phyloP scores from a whole-genome alignment of 2,329 filamentous ascomycete species.

The Aureobasidium pullulans region DNA sequence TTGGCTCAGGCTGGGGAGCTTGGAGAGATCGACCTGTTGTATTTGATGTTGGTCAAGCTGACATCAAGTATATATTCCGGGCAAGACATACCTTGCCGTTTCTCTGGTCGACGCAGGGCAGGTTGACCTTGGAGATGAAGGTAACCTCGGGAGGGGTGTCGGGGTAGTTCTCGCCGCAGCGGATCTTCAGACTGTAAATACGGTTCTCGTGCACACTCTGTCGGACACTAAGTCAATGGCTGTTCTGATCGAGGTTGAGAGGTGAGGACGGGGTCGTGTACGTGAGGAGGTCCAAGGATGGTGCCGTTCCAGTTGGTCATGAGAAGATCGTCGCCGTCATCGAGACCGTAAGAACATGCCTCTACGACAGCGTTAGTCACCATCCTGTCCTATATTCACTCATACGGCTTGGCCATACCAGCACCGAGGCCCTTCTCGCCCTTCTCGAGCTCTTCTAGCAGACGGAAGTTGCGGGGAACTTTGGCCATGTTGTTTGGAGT shows the following conservation, averaged over 20 bases:
- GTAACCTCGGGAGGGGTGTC: constrained; percentile 82
- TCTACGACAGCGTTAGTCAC: constrained; percentile 45
- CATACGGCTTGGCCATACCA: constrained; percentile 44
- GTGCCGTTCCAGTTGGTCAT: constrained; percentile 99
- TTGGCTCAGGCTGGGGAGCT: constrained; percentile 75
- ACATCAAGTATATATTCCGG: neutral
- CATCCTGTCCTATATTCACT: too few species aligned
- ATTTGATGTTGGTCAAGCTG: neutral
- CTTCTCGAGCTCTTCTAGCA: constrained; percentile 96
- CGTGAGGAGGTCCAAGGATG: constrained; percentile 91
- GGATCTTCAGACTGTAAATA: constrained; percentile 96
- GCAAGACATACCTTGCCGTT: constrained; percentile 58
- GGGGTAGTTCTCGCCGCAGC: constrained; percentile 85
- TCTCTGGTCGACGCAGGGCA: constrained; percentile 81
- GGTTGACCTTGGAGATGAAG: constrained; percentile 90
- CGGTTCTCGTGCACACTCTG: constrained; percentile 96
- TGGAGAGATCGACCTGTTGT: constrained; percentile 66
- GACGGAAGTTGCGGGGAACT: constrained; percentile 89
- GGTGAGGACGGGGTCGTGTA: constrained; percentile 42
- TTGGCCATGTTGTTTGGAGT: constrained; percentile 50
- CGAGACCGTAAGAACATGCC: constrained; percentile 92
- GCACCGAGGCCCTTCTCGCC: constrained; percentile 95
- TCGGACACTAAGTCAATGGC: neutral
- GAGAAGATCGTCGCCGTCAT: constrained; percentile 86
- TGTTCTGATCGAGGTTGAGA: neutral